Conservation (phyloP, 1,284 basidiomycete species). For the Volvariella surrecta region DNA sequence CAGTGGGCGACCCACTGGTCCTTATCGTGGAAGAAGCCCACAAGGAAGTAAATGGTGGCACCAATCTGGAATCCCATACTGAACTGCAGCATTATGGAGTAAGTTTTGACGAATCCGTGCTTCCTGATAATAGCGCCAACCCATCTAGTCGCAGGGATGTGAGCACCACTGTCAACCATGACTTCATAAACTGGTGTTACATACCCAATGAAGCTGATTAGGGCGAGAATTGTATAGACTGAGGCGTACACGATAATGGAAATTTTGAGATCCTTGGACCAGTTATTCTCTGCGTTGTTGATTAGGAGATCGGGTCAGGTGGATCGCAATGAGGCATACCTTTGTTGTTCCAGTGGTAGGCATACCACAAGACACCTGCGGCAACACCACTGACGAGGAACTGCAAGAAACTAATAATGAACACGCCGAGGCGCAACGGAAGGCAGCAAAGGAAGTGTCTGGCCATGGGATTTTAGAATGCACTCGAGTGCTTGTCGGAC, state of each 20-base stretch:
- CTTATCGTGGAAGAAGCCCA: conserved; percentile 20
- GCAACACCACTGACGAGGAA: conserved; percentile 22
- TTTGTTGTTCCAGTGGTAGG: conserved; percentile 13
- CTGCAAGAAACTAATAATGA: conserved; percentile 27
- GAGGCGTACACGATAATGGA: conserved; percentile 19
- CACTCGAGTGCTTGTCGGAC: too few relatives aligned
- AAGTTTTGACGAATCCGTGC: conserved; percentile 22
- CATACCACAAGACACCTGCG: conserved; percentile 22
- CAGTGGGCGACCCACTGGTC: conserved; percentile 17
- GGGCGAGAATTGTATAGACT: conserved; percentile 20
- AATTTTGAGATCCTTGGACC: conserved; percentile 12
- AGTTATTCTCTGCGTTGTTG: too few relatives aligned
- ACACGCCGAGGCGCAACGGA: conserved; percentile 27
- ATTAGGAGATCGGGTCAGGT: not conserved
- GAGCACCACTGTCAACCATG: not conserved
- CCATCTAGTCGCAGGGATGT: conserved; percentile 17
- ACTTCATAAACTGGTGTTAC: conserved; percentile 4
- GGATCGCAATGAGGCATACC: conserved; percentile 11
- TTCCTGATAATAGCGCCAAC: conserved; percentile 27
- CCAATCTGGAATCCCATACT: conserved; percentile 20
- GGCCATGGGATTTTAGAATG: conserved; percentile 16
- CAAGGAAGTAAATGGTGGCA: conserved; percentile 19
- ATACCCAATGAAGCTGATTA: conserved; percentile 26
- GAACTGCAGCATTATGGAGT: conserved; percentile 19
- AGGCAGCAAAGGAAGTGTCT: conserved; percentile 30